Evolutionary conservation across 257 asterid species (phyloP), one percentile per base, ranked within the genome.

Genomic region (Scutellaria galericulata): DNA sequence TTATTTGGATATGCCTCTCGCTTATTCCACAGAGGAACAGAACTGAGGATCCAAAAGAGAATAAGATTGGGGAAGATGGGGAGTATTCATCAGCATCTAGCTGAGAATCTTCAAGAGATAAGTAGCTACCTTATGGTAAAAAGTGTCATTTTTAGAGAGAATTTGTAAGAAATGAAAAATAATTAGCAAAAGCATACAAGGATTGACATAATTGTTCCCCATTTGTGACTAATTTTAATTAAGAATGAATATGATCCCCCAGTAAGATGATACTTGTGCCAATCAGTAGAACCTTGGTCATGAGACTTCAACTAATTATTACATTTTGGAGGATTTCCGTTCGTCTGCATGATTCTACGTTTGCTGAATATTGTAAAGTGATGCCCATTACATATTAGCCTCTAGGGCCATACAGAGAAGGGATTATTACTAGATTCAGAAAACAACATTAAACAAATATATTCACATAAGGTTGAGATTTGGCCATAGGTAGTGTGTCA

Each of bases 261-360:
- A 66, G 50, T 18, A 61, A 68, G 64, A 75, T 40, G 40, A 59
- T 15, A 41, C 4, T 59, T 66, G 66, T 37, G 45, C 55, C 20
- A 3, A 45, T 67, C 11, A n/a, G 64, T 31, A 35, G 5, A 64
- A 64, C 44, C 22, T 64, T 52, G 50, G 55, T 9, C 46, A 52
- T 48, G 48, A 64, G 12, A 40, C 27, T 48, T 73, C 52, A 27
- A 50, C 44, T 50, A 40, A 50, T 7, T 39, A 39, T 50, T 72
- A 51, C 18, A 62, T 31, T 39, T 9, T 1, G 14, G 39, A 40
- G 70, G 64, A 72, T 61, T 6, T 9, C 55, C 9, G 35, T 27
- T 52, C 52, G 12, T 56, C 46, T 35, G 24, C 5, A 20, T 65
- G 47, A 11, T 68, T 52, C 37, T 52, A 24, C 18, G 56, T 37